phyloP scores from a whole-genome alignment of 177 flowering plant species.

The Vitis hybrid region DNA sequence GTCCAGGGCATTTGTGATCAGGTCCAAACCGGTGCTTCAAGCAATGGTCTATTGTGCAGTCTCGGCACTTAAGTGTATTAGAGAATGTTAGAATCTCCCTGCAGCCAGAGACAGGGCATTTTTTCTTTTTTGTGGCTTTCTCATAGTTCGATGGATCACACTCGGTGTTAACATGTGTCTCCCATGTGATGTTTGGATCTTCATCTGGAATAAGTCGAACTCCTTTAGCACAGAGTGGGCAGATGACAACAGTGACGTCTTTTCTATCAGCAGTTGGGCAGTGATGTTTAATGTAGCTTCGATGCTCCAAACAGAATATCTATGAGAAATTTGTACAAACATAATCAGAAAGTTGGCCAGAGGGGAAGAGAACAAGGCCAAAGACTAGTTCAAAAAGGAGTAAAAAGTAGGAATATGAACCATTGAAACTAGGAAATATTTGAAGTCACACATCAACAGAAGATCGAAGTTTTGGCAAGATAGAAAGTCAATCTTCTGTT shows the following conservation, averaged over 20 bases:
- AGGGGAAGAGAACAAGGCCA: neutral
- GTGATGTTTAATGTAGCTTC: slow-evolving; percentile 68
- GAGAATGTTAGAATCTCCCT: slow-evolving; percentile 84
- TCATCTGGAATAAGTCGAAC: slow-evolving; percentile 78
- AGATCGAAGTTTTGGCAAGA: too few species aligned
- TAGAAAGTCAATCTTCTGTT: too few species aligned
- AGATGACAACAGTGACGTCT: slow-evolving; percentile 88
- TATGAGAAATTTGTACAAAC: slow-evolving; percentile 18
- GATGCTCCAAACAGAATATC: slow-evolving; percentile 91
- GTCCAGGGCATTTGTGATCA: slow-evolving; percentile 92
- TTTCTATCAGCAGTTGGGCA: slow-evolving; percentile 73
- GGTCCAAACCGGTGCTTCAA: slow-evolving; percentile 93
- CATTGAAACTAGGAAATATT: too few species aligned
- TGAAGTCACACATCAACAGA: too few species aligned
- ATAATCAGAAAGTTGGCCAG: neutral
- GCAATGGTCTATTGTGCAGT: slow-evolving; percentile 81
- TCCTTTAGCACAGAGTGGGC: slow-evolving; percentile 98
- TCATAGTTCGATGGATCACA: slow-evolving; percentile 97
- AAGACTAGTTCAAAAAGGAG: neutral
- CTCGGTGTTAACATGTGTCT: slow-evolving; percentile 79
- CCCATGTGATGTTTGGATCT: slow-evolving; percentile 97
- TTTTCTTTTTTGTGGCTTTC: slow-evolving; percentile 73
- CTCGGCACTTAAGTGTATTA: slow-evolving; percentile 83
- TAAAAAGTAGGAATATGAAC: neutral
- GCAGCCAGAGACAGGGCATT: slow-evolving; percentile 88